Evolutionary conservation across 768 basidiomycete genomes (phyloP), one percentile per base, ranked within the genome.

Genomic region (Lentinus brumalis): DNA sequence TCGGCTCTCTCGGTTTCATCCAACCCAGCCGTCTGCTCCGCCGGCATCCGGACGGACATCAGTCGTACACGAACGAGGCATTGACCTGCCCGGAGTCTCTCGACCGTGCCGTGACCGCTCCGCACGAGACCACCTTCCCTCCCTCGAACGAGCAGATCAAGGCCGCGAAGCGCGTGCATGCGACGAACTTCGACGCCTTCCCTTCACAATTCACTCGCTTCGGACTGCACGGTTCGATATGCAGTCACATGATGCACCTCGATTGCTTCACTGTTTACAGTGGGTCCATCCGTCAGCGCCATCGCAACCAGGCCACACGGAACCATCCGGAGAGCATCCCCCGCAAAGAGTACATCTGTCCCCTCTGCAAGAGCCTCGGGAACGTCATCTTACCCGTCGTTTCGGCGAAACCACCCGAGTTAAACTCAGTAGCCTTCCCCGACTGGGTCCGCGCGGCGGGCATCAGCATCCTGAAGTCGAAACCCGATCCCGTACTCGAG

Each of bases 221-320:
- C 70, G 95, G 95, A 2, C 78, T 98, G 12, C 82, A 95, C 69
- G 77, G 88, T 10, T 94, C 95, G 0, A 88, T 94, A 41, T 98
- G 96, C 73, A 94, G 89, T 35, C 97, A 98, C 71, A 86, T 96
- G 82, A 98, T 99, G 95, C 97, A 99, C 75, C 76, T 96, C 62
- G 86, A 90, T 44, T 98, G 97, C 75, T 96, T 98, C 79, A 88
- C 89, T 51, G 88, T 89, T 2, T 98, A 98, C 73, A 94, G 85
- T 64, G 72, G 83, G 2, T 96, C 95, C 16, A 88, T 98, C 55
- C 84, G 92, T 47, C 88, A 91, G 62, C 89, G 96, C 12, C 94
- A 96, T 70, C 84, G 91, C 8, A 81, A 89, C 0, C 96, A 98
- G 67, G 86, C 91, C 5, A 94, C 94, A 6, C 79, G 97, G 41